phyloP scores from a whole-genome alignment of 2,329 filamentous ascomycete species.

The Gnomoniopsis sp. region DNA sequence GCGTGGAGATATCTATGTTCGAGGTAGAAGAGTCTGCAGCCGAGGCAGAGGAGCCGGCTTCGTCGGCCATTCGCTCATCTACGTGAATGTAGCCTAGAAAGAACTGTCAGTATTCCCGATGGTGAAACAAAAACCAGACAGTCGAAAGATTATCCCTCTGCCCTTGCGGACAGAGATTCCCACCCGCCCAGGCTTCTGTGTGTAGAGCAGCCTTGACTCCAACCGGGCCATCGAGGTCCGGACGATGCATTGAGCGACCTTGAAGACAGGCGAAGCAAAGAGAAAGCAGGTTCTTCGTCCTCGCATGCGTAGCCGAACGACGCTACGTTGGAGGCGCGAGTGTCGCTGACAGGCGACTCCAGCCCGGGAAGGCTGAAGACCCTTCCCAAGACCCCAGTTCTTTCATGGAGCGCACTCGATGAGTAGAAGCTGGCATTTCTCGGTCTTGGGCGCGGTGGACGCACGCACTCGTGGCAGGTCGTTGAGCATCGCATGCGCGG shows the following conservation, averaged over 20 bases:
- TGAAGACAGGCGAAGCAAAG: slow-evolving; percentile 1
- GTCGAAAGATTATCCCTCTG: background rate
- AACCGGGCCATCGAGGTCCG: background rate
- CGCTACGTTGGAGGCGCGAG: slow-evolving; percentile 1
- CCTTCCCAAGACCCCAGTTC: slow-evolving; percentile 15
- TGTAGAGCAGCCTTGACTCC: slow-evolving; percentile 16
- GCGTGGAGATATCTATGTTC: slow-evolving; percentile 3
- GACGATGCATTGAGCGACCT: background rate
- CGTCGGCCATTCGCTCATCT: slow-evolving; percentile 3
- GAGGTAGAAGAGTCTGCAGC: background rate
- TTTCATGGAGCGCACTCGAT: slow-evolving; percentile 3
- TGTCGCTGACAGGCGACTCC: slow-evolving; percentile 5
- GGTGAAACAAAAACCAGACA: background rate
- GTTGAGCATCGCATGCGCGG: slow-evolving; percentile 6
- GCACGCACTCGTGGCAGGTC: background rate
- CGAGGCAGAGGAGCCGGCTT: background rate
- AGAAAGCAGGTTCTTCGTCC: background rate
- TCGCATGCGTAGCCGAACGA: slow-evolving; percentile 9
- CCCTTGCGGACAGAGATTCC: slow-evolving; percentile 2
- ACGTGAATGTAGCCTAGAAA: background rate
- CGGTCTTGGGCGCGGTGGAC: slow-evolving; percentile 14
- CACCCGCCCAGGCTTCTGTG: slow-evolving; percentile 15
- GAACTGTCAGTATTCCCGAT: background rate
- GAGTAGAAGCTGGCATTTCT: slow-evolving; percentile 14
- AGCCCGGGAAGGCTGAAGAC: background rate